Percentiles rank a stretch among this genome's conserved stretches.
Conservation (phyloP, 768 basidiomycete species). For the Leccinum rimulosum region DNA sequence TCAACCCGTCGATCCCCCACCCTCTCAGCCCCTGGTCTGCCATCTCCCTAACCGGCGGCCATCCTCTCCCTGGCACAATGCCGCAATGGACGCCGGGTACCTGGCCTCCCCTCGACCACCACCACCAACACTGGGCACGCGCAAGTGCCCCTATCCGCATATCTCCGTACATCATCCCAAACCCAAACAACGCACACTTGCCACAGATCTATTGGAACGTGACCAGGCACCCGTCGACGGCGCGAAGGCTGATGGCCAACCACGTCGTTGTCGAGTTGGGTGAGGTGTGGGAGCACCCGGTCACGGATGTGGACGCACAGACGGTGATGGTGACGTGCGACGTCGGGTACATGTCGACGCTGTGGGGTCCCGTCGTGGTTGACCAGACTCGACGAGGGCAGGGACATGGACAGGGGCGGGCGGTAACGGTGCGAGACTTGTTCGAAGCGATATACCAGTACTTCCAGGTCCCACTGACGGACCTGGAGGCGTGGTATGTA, state of each 20-base stretch:
- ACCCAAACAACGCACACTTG: slow-evolving; percentile 28
- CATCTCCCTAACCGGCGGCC: slow-evolving; percentile 19
- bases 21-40: slow-evolving; percentile 19
- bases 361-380: slow-evolving; percentile 52
- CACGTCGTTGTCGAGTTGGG: slow-evolving; percentile 23
- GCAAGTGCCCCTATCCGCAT: slow-evolving; percentile 21
- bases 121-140: background rate
- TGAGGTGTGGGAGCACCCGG: slow-evolving; percentile 12
- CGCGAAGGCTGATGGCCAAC: slow-evolving; percentile 31
- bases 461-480: slow-evolving; percentile 43
- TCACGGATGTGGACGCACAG: slow-evolving; percentile 22
- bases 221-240: slow-evolving; percentile 30
- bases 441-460: slow-evolving; percentile 49
- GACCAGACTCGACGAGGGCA: slow-evolving; percentile 18
- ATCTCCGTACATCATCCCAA: slow-evolving; percentile 30
- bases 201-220: slow-evolving; percentile 38
- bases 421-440: slow-evolving; percentile 43
- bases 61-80: slow-evolving; percentile 23
- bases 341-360: slow-evolving; percentile 20
- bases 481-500: slow-evolving; percentile 26
- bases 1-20: slow-evolving; percentile 4
- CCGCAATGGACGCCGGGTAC: slow-evolving; percentile 28
- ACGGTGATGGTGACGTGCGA: slow-evolving; percentile 27
- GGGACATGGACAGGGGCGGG: slow-evolving; percentile 4
- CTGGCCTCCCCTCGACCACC: slow-evolving; percentile 26